Evolutionary conservation across 1,284 basidiomycete species (phyloP), one percentile per base, ranked within the genome.

Genomic region (Boletus mariae): DNA sequence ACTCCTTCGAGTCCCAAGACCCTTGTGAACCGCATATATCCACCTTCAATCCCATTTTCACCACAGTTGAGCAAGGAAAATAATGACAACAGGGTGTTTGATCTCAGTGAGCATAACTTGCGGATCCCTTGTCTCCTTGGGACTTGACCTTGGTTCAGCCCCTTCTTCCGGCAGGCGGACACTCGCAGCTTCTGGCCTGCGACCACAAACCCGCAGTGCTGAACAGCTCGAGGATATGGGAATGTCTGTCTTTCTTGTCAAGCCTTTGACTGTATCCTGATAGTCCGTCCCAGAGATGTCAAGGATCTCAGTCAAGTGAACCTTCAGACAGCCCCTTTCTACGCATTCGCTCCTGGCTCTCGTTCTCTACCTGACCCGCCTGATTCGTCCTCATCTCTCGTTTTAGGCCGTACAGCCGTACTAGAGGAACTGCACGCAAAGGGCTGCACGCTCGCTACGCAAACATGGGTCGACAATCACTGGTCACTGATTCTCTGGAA

Each of bases 401-500:
- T 66, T n/a, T 68, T 83, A 0, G 85, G 80, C n/a, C 71, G 83
- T 23, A 58, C 69, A 2, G 78, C 76, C 13, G 85, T 82, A 1
- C 69, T 85, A 11, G 66, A 75, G 31, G 74, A 82, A 55, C 69
- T 92, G 10, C 69, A 74, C 5, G 65, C 68, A 26, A 71, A 66
- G 5, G 87, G 82, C 0, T 89, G 85, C 56, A 70, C 66, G 2
- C 75, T 87, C n/a, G 86, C 79, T 2, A 85, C 82, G 4, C 75
- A 83, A 56, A 67, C 76, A 29, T 99, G 96, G 96, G 85, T 97
- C 1, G 79, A 89, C 37, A 97, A 98, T 63, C 94, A 98, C 62
- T 99, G 93, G 90, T 67, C 74, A 5, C 71, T 95, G 42, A 85
- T 99, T 41, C 76, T 99, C 6, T 99, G 97, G 97, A 99, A 99